Evolutionary conservation across 176 grass and related monocot genomes (phyloP).

Genomic region (Hyparrhenia diplandra): DNA sequence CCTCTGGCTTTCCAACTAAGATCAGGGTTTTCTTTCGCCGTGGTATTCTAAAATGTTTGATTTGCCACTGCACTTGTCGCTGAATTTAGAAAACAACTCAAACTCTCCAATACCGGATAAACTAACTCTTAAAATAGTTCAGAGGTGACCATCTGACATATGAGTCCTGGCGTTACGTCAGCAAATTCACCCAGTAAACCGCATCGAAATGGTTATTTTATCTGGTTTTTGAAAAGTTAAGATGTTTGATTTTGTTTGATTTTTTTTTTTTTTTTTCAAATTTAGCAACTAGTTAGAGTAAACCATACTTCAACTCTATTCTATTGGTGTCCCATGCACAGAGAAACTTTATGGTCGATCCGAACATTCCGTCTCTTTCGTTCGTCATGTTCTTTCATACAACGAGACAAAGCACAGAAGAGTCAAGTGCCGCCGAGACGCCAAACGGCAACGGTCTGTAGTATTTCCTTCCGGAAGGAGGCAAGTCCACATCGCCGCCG

Average conservation of each 20-base stretch:
- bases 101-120: too few species aligned
- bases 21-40: not conserved
- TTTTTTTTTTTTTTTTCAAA: not conserved
- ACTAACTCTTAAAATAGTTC: not conserved
- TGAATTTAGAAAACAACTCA: too few species aligned
- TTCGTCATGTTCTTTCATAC: not conserved
- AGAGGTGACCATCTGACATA: not conserved
- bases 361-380: not conserved
- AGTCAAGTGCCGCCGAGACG: not conserved
- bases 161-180: not conserved
- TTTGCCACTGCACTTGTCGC: too few species aligned
- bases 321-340: not conserved
- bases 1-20: not conserved
- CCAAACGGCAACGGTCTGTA: constrained; percentile 11
- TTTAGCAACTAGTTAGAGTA: not conserved
- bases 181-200: not conserved
- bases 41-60: too few species aligned
- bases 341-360: not conserved
- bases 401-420: constrained; percentile 7
- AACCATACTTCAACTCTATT: not conserved
- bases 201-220: too few species aligned
- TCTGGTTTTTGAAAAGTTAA: not conserved
- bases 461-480: constrained; percentile 7
- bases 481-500: not conserved
- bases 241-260: not conserved